These are phyloP conservation scores for Pseudogymnoascus sp. DNA, from an alignment of 2,329 filamentous ascomycete genomes.

Conservation along the genomic window DNA sequence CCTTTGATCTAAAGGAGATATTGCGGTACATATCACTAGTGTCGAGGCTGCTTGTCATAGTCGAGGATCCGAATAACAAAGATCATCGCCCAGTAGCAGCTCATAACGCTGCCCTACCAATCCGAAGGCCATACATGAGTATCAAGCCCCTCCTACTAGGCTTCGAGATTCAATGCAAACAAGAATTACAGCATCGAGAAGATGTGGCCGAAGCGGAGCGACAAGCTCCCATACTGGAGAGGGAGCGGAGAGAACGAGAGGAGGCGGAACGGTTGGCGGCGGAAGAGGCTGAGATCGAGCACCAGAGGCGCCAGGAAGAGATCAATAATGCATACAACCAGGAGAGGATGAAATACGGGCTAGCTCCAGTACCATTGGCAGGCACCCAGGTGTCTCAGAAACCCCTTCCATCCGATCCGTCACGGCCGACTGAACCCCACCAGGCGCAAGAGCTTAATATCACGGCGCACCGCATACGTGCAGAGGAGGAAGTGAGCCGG, in stretches of 20 bases:
- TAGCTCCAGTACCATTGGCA: not conserved
- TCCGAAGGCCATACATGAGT: not conserved
- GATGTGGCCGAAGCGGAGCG: not conserved
- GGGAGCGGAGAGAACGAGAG: not conserved
- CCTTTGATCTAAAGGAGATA: not conserved
- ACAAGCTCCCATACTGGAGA: not conserved
- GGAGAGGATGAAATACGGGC: not conserved
- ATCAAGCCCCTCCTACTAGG: not conserved
- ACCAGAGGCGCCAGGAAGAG: not conserved
- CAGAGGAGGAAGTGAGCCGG: not conserved
- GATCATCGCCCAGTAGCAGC: not conserved
- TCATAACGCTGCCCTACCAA: not conserved
- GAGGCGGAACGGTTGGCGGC: not conserved
- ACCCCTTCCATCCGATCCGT: not conserved
- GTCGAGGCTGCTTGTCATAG: not conserved
- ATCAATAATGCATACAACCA: not conserved
- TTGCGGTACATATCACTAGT: not conserved
- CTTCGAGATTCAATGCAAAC: not conserved
- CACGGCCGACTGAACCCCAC: not conserved
- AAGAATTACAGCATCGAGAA: not conserved
- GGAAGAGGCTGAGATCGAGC: not conserved
- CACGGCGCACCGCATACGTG: not conserved
- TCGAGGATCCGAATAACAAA: not conserved
- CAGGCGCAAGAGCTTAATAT: not conserved
- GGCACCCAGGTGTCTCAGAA: not conserved